These are phyloP conservation scores for Suillus subaureus DNA, from an alignment of 768 basidiomycete species.

Conservation along the genomic window DNA sequence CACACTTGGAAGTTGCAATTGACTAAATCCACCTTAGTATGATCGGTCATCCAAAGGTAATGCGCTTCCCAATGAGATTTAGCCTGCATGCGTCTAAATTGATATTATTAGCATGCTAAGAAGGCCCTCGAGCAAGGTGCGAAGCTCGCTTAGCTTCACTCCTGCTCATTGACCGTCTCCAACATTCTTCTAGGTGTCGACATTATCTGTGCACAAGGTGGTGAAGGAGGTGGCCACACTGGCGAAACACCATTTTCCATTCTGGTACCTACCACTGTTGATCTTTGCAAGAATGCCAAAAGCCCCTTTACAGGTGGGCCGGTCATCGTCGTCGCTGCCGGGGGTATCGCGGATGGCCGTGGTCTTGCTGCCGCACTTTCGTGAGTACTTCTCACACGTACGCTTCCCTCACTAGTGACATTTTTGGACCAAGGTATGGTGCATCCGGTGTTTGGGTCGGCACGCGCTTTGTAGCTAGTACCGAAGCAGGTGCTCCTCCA, in stretches of 20 bases:
- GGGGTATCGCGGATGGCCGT: conserved; percentile 82
- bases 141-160: not conserved
- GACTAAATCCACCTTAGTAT: conserved; percentile 47
- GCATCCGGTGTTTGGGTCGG: conserved; percentile 89
- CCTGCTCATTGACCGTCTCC: not conserved
- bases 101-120: conserved; percentile 55
- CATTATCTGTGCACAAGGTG: conserved; percentile 86
- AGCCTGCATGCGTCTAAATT: conserved; percentile 5
- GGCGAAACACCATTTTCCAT: conserved; percentile 82
- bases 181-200: conserved; percentile 62
- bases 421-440: conserved; percentile 57
- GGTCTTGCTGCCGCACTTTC: conserved; percentile 76
- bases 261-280: conserved; percentile 81
- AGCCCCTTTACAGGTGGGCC: conserved; percentile 81
- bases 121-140: conserved; percentile 75
- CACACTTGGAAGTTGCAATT: conserved; percentile 4
- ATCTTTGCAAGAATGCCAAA: conserved; percentile 66
- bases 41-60: conserved; percentile 84
- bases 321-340: conserved; percentile 79
- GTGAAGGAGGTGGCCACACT: conserved; percentile 89
- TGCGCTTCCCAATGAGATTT: not conserved
- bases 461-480: conserved; percentile 83
- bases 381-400: conserved; percentile 34
- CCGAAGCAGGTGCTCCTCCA: conserved; percentile 77
- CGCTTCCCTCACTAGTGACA: not conserved